phyloP scores from a whole-genome alignment of 345 rosid genomes.

The Carallia brachiata region DNA sequence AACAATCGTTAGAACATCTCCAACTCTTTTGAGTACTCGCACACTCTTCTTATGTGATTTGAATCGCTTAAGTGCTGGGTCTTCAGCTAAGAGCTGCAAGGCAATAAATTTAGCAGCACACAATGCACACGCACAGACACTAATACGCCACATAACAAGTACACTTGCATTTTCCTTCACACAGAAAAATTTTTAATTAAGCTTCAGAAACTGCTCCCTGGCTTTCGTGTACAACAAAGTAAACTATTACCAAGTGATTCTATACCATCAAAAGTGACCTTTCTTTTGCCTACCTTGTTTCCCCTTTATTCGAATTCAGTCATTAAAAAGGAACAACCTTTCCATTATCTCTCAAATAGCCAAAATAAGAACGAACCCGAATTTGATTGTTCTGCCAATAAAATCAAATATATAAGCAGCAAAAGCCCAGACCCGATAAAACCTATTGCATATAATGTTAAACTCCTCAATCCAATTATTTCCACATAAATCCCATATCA shows the following conservation, averaged over 20 bases:
- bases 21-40: constrained; percentile 50
- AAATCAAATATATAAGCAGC: neutral
- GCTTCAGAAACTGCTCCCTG: neutral
- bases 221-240: neutral
- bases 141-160: neutral
- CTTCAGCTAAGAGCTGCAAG: constrained; percentile 77
- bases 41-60: constrained; percentile 75
- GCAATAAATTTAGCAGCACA: constrained; percentile 6
- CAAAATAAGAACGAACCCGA: neutral
- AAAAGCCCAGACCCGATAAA: neutral
- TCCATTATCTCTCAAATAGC: neutral
- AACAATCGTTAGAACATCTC: constrained; percentile 78
- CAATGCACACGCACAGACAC: neutral
- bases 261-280: neutral
- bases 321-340: neutral
- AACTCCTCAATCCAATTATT: too few relatives aligned
- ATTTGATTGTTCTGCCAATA: neutral
- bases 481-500: too few relatives aligned
- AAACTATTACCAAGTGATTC: neutral
- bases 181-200: neutral
- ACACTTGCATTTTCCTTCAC: neutral
- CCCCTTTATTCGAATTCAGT: neutral
- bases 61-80: constrained; percentile 67
- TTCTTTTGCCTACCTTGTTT: neutral
- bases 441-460: too few relatives aligned